Evolutionary conservation across 345 rosid species (phyloP), one percentile per base, ranked within the genome.

Genomic region (Brassica juncea): DNA sequence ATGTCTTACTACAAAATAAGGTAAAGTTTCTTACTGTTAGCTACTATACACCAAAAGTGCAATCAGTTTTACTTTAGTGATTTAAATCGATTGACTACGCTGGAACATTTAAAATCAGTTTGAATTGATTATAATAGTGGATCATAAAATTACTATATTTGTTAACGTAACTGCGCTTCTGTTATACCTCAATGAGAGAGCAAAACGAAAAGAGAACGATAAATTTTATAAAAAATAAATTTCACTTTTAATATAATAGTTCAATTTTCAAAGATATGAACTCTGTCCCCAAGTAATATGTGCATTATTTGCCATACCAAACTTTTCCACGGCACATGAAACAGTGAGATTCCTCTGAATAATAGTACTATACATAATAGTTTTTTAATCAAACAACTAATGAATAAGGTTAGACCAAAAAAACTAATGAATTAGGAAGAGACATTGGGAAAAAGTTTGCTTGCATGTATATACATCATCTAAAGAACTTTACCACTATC

Each of bases 241-340:
- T 42, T 11, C 49, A 10, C 8, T 42, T 42, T 10, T 42, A 42
- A 42, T 42, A 42, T 10, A 42, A 42, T 47, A 47, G 55, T 47
- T 47, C 55, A 4, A 14, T 12, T 14, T 47, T 14, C 55, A 14
- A 14, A 47, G 16, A 47, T 11, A 44, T 44, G 42, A 37, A 37
- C 42, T 42, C 11, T 42, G 47, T 49, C 19, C 25, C 60, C 25
- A 54, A 54, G 60, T 23, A 54, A 79, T 60, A 73, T 78, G 64
- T 47, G 64, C 73, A 66, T 79, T 67, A 66, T 52, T 52, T 52
- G 58, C 21, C 60, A 54, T 16, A 54, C 78, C 82, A 42, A 79
- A 73, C 65, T 79, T 73, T 79, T 67, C 82, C 74, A 73, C 55
- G 77, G 82, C 82, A 79, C 78, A 73, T 79, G 82, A 67, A 79